phyloP scores from a whole-genome alignment of 164 flowering plant genomes.

The Liquidambar formosana region DNA sequence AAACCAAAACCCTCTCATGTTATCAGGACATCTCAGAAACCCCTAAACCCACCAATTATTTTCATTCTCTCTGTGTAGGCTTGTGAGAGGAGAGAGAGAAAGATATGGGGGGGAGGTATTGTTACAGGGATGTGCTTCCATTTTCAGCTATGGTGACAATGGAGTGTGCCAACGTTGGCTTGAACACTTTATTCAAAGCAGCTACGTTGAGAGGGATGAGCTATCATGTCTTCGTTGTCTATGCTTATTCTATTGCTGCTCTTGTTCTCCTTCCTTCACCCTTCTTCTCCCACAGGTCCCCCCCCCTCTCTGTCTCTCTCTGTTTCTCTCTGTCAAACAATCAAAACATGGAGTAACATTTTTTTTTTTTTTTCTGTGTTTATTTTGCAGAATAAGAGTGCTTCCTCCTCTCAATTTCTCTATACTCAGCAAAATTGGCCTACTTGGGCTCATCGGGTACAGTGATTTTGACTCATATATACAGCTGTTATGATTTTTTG shows the following conservation, averaged over 20 bases:
- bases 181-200: conserved; percentile 71
- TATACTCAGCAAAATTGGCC: conserved; percentile 44
- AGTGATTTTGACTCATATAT: neutral
- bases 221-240: conserved; percentile 60
- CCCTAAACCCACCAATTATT: neutral
- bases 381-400: conserved; percentile 35
- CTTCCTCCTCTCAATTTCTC: conserved; percentile 52
- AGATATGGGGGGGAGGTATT: conserved; percentile 16
- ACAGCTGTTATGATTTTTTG: neutral
- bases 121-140: conserved; percentile 43
- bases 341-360: no score
- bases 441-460: conserved; percentile 64
- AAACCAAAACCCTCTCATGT: no score
- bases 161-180: conserved; percentile 62
- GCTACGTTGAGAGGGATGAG: conserved; percentile 59
- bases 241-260: conserved; percentile 63
- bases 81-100: conserved; percentile 15
- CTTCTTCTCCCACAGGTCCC: conserved; percentile 53
- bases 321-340: neutral
- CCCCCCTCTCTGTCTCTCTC: neutral
- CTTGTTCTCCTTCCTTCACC: conserved; percentile 62
- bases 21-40: no score
- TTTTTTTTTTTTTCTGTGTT: neutral
- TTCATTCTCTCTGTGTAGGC: neutral
- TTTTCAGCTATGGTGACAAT: conserved; percentile 53